phyloP scores from a whole-genome alignment of 768 basidiomycete species.

The Mycena galopus region DNA sequence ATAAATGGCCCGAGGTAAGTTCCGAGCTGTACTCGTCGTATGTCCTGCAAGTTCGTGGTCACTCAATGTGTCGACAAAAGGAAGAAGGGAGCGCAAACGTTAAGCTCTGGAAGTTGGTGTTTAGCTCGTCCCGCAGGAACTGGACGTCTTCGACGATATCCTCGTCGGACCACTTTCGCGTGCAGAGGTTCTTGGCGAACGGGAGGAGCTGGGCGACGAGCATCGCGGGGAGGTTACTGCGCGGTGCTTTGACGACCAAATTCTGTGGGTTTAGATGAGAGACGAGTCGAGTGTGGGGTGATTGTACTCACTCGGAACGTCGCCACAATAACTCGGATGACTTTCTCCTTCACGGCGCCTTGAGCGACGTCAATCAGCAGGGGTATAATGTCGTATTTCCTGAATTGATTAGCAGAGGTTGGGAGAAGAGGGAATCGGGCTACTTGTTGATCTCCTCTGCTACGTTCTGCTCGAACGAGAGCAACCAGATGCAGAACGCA shows the following conservation, averaged over 20 bases:
- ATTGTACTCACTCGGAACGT: slow-evolving; percentile 79
- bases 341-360: slow-evolving; percentile 95
- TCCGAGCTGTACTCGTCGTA: slow-evolving; percentile 98
- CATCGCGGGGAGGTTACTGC: slow-evolving; percentile 93
- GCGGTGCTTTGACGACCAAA: slow-evolving; percentile 88
- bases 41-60: slow-evolving; percentile 65
- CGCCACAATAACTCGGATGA: slow-evolving; percentile 92
- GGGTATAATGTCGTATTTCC: slow-evolving; percentile 92
- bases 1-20: slow-evolving; percentile 88
- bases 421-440: slow-evolving; percentile 38
- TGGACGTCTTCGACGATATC: slow-evolving; percentile 94
- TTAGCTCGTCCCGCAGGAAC: slow-evolving; percentile 90
- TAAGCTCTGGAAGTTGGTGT: slow-evolving; percentile 85
- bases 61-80: neutral
- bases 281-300: slow-evolving; percentile 13
- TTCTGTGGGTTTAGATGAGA: slow-evolving; percentile 64
- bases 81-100: slow-evolving; percentile 69
- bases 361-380: slow-evolving; percentile 88
- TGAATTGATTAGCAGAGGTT: slow-evolving; percentile 44
- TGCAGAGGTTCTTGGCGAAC: slow-evolving; percentile 85
- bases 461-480: slow-evolving; percentile 90
- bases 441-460: slow-evolving; percentile 92
- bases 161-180: slow-evolving; percentile 94
- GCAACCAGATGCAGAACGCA: slow-evolving; percentile 91
- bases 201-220: slow-evolving; percentile 88